Conservation (phyloP, 371 early-diverging fungal species). For the Mucor indicus region DNA sequence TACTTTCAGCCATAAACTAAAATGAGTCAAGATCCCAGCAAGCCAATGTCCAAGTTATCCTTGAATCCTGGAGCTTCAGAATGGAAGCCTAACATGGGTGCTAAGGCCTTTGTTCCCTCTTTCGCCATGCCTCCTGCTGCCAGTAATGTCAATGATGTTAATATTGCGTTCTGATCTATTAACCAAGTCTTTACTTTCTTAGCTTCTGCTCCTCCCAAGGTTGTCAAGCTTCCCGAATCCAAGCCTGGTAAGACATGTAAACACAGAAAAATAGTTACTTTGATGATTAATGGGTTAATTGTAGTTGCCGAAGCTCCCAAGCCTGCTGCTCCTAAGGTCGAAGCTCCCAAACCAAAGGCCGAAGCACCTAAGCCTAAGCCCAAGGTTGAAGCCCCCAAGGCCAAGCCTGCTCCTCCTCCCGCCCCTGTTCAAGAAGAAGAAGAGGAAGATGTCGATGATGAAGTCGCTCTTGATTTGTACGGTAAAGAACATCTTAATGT, state of each 20-base stretch:
- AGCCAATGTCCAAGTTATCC: conserved; percentile 21
- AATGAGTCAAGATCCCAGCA: conserved; percentile 21
- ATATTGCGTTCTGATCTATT: neutral
- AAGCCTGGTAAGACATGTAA: conserved; percentile 18
- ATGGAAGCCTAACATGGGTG: conserved; percentile 37
- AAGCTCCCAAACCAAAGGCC: conserved; percentile 8
- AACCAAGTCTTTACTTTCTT: conserved; percentile 4
- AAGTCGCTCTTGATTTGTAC: conserved; percentile 66
- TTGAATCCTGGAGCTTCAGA: conserved; percentile 35
- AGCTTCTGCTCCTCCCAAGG: conserved; percentile 24
- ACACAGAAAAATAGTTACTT: neutral
- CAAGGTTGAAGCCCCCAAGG: neutral
- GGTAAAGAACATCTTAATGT: conserved; percentile 93
- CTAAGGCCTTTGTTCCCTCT: conserved; percentile 33
- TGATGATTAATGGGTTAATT: no score
- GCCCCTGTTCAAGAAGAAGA: conserved; percentile 28
- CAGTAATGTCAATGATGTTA: neutral
- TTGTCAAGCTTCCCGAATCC: conserved; percentile 29
- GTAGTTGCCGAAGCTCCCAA: neutral
- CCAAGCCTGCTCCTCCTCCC: conserved; percentile 6
- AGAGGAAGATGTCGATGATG: conserved; percentile 52
- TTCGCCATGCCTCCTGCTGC: conserved; percentile 12
- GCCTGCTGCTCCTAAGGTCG: neutral
- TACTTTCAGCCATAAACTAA: neutral
- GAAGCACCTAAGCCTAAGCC: conserved; percentile 8